Base-by-base conservation (phyloP, 2,329 filamentous ascomycete species). In the Penicillium sp. region DNA sequence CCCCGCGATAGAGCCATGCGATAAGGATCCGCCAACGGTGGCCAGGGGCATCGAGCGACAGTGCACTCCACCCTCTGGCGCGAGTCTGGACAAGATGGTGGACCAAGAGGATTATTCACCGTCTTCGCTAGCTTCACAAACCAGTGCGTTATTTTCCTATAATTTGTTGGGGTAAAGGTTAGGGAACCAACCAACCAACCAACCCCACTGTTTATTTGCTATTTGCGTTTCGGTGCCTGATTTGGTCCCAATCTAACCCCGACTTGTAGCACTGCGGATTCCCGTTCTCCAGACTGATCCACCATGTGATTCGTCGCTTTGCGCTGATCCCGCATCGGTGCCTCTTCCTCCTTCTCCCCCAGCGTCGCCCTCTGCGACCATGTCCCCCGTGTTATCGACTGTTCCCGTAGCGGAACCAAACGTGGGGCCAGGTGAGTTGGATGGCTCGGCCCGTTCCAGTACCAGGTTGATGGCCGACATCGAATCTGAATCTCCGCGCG, bases 81-180 rank as follows among this genome's bases (percentile, higher is more conserved):
- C 68, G 62, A 67, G 63, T 68, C 67, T 71, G 69, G 69, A 69
- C 71, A 74, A 75, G 67, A 77, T 77, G 74, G 71, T 74, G 68
- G 71, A 72, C 73, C 67, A 68, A 64, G 72, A 55, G 47, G 49
- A 56, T 35, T 22, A 37, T 66, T 72, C 65, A 61, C 65, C 67
- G 22, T 55, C 71, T 58, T 72, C 68, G 64, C 62, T 71, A 68
- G 68, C 69, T 59, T 68, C 72, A 63, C 64, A 69, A 60, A 73
- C 68, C 58, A 72, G 74, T 77, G 72, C 58, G 73, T 50, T 27
- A 42, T 50, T 29, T 29, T 29, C 11, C 8, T 49, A 33, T 58
- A 31, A 61, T 54, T 48, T 46, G 44, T 54, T 54, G 50, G 44
- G 44, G 24, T 22, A 27, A 24, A 39, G 35, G 35, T 39, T 39